Evolutionary conservation across 1,284 basidiomycete genomes (phyloP).

Genomic region (Pulchroboletus neoregius): DNA sequence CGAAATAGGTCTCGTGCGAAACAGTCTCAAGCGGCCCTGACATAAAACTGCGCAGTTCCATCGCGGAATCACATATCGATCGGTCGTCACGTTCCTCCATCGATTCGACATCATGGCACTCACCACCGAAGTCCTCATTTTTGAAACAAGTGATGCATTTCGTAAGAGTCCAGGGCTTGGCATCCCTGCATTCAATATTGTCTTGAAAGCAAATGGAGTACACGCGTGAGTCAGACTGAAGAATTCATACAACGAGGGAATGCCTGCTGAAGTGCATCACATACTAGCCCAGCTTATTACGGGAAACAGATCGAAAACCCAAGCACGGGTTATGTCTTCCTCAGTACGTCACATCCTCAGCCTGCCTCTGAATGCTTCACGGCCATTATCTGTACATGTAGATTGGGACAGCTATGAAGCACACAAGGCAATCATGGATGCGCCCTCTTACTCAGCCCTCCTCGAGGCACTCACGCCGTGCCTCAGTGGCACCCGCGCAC

Average conservation of each 20-base stretch:
- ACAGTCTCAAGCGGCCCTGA: too few relatives aligned
- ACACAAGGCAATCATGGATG: slow-evolving; percentile 15
- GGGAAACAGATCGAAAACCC: slow-evolving; percentile 21
- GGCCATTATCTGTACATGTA: slow-evolving; percentile 1
- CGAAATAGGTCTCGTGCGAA: too few relatives aligned
- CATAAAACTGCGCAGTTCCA: too few relatives aligned
- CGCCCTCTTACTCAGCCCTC: slow-evolving; percentile 8
- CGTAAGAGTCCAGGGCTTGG: slow-evolving; percentile 5
- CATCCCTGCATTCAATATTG: slow-evolving; percentile 9
- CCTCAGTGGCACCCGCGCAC: neutral
- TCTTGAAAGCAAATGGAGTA: slow-evolving; percentile 10
- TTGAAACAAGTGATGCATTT: slow-evolving; percentile 16
- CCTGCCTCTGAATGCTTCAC: neutral
- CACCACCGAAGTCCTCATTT: slow-evolving; percentile 27
- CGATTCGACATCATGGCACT: slow-evolving; percentile 4
- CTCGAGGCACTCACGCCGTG: slow-evolving; percentile 6
- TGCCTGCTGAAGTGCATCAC: neutral
- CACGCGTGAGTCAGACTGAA: slow-evolving; percentile 24
- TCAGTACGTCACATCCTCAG: slow-evolving; percentile 18
- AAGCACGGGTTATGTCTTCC: slow-evolving; percentile 13
- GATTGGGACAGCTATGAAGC: slow-evolving; percentile 29
- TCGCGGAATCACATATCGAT: too few relatives aligned
- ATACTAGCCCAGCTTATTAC: slow-evolving; percentile 23
- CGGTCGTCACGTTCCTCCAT: too few relatives aligned
- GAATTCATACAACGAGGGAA: too few relatives aligned